Percentiles rank a stretch among this genome's conserved stretches.
Conservation (phyloP, 306 rosid species). For the Sindora glabra region DNA sequence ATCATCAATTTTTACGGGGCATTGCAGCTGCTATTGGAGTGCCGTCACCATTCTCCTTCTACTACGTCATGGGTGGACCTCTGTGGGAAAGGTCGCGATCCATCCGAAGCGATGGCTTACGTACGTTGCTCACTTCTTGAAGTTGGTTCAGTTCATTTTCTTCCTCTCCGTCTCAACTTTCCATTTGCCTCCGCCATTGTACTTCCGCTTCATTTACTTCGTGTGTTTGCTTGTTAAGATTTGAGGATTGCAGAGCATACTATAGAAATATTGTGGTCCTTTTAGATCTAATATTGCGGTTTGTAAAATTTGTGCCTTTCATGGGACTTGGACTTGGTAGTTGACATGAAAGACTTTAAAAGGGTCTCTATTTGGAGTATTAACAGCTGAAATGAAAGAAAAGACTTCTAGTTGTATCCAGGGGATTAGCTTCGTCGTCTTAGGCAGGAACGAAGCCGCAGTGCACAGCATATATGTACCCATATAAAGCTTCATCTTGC, state of each 20-base stretch:
- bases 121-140: conserved; percentile 43
- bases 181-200: conserved; percentile 74
- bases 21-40: conserved; percentile 43
- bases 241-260: too few relatives aligned
- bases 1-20: too few relatives aligned
- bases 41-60: conserved; percentile 66
- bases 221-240: background rate
- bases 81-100: conserved; percentile 69
- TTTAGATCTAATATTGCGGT: conserved; percentile 19
- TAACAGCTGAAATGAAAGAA: background rate
- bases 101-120: conserved; percentile 61
- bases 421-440: too few relatives aligned
- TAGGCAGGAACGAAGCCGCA: too few relatives aligned
- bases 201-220: conserved; percentile 76
- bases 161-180: conserved; percentile 55
- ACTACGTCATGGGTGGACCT: conserved; percentile 65
- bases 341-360: too few relatives aligned
- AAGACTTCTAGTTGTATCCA: too few relatives aligned
- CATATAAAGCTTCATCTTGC: too few relatives aligned
- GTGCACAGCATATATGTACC: too few relatives aligned
- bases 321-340: background rate
- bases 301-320: background rate
- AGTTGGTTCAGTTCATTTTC: conserved; percentile 65
- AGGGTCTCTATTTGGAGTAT: too few relatives aligned
- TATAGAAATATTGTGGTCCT: background rate